Conservation (phyloP, 495 filamentous ascomycete genomes). For the Penicillium cataractarum region DNA sequence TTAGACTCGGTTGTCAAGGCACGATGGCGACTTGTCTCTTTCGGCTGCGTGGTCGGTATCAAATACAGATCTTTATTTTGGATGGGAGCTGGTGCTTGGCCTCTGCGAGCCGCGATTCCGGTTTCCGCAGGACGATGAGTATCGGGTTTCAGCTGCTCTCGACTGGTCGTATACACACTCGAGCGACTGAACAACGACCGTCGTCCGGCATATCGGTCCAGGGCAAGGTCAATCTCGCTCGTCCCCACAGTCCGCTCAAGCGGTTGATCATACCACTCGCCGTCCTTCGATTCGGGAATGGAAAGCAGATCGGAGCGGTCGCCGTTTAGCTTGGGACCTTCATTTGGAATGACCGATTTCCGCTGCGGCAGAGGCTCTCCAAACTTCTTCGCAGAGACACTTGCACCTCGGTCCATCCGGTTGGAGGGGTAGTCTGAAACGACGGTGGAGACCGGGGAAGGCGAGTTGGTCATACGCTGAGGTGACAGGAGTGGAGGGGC, state of each 20-base stretch:
- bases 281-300: slow-evolving; percentile 26
- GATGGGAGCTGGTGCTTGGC: slow-evolving; percentile 24
- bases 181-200: slow-evolving; percentile 33
- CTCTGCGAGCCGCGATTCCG: slow-evolving; percentile 19
- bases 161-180: slow-evolving; percentile 29
- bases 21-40: slow-evolving; percentile 1
- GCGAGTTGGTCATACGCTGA: slow-evolving; percentile 49
- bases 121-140: slow-evolving; percentile 27
- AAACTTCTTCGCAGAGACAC: slow-evolving; percentile 25
- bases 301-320: slow-evolving; percentile 29
- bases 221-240: slow-evolving; percentile 44
- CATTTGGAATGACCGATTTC: slow-evolving; percentile 14
- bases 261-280: slow-evolving; percentile 35
- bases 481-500: slow-evolving; percentile 46
- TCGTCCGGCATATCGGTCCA: slow-evolving; percentile 38
- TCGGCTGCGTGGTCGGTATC: slow-evolving; percentile 20
- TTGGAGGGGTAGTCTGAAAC: slow-evolving; percentile 33
- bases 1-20: slow-evolving; percentile 20
- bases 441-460: slow-evolving; percentile 44
- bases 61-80: slow-evolving; percentile 29
- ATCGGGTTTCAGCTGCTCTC: slow-evolving; percentile 29
- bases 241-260: slow-evolving; percentile 41
- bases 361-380: slow-evolving; percentile 35
- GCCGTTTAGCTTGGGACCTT: slow-evolving; percentile 11
- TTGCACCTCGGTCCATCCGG: slow-evolving; percentile 20